These are phyloP conservation scores for Arthrobotrys megalospora DNA, from an alignment of 2,329 filamentous ascomycete species.

Conservation along the genomic window DNA sequence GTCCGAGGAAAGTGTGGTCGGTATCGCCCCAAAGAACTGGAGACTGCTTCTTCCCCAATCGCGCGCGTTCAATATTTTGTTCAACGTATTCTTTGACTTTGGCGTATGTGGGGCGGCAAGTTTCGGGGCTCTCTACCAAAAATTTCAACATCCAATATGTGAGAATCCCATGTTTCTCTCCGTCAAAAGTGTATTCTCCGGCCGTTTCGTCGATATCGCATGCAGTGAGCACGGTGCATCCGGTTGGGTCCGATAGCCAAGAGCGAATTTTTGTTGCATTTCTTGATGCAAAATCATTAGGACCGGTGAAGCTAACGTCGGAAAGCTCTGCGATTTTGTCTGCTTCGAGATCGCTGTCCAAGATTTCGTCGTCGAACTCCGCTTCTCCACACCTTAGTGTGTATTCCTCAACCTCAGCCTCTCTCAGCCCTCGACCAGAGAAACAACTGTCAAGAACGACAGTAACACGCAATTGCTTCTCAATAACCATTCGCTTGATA, in stretches of 20 bases:
- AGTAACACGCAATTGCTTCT: slow-evolving; percentile 18
- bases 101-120: neutral
- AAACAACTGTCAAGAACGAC: slow-evolving; percentile 51
- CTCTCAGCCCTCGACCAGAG: slow-evolving; percentile 28
- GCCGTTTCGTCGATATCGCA: slow-evolving; percentile 36
- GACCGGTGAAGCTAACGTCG: neutral
- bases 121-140: neutral
- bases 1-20: slow-evolving; percentile 28
- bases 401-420: neutral
- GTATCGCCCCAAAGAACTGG: slow-evolving; percentile 34
- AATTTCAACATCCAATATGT: slow-evolving; percentile 40
- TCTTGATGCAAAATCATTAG: neutral
- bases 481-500: slow-evolving; percentile 29
- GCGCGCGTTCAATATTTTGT: slow-evolving; percentile 5
- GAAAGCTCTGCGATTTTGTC: neutral
- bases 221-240: slow-evolving; percentile 42
- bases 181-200: slow-evolving; percentile 9
- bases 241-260: slow-evolving; percentile 36
- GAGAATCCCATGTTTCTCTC: slow-evolving; percentile 20
- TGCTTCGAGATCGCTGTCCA: neutral
- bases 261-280: neutral
- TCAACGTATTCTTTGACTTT: slow-evolving; percentile 7
- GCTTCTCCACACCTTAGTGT: slow-evolving; percentile 1
- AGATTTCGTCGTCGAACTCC: neutral
- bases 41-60: slow-evolving; percentile 14